Evolutionary conservation across 169 alveolate species (phyloP), one percentile per base, ranked within the genome.

Genomic region (Cyclospora cayetanensis): DNA sequence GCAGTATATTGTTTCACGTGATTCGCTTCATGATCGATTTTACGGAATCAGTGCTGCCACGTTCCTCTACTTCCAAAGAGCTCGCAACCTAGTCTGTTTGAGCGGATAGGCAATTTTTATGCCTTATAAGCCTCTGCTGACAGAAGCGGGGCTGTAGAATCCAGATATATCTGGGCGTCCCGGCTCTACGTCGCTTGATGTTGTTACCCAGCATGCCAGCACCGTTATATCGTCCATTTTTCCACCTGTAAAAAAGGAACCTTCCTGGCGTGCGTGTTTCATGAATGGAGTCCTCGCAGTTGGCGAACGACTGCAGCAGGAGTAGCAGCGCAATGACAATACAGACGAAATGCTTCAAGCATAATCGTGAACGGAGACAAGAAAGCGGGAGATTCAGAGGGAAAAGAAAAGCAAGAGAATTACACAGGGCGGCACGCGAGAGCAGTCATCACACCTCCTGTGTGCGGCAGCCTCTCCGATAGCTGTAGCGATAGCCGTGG

Each of bases 181-280:
- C 2, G 20, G 52, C n/a, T 20, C 52, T 9, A 46, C 12, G 27
- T 18, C 2, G 85, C 29, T 15, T 55, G 60, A 87, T 22, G 79
- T 25, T 27, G 88, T 92, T 18, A 94, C 96, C 96, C 96, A 94
- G n/a, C 94, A 90, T 25, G 90, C 96, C 37, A 94, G 90, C 37
- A 94, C 96, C 4, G 95, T 94, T 29, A 94, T 94, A 65, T 94
- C 96, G 77, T 94, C 96, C 74, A 94, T 66, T 31, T 94, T 94
- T 7, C 96, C 96, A 31, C 96, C 96, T 43, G 42, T 39, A 39
- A 55, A 91, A 39, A 79, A 50, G 4, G 95, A 53, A 39, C 93
- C 92, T 11, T 76, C 84, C 35, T 87, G 91, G 70, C 95, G 70
- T 63, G 95, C 91, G 41, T 93, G 95, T 31, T 42, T 90, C 63